Base-by-base conservation (phyloP, 352 stramenopile genomes). In the Globisporangium yorkense region DNA sequence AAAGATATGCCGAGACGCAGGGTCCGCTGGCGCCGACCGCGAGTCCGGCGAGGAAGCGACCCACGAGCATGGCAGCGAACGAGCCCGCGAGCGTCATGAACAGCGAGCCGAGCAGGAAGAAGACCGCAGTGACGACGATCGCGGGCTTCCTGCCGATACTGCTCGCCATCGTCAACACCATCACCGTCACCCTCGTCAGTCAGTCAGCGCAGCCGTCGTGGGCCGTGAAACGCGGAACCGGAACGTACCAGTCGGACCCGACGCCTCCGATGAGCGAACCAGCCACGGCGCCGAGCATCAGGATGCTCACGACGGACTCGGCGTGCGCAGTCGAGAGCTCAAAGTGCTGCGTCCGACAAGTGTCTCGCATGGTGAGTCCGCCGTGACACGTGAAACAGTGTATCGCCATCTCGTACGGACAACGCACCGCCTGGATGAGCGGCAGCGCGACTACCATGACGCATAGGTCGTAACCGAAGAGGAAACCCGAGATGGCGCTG, bases 381-480 rank as follows among this genome's bases (percentile, higher is more conserved):
- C 29, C 2, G 16, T 20, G 24, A 27, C 24, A 27, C 15, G 20
- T 10, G 9, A 21, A 18, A 21, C n/a, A 9, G 2, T n/a, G 15
- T 45, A 7, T 45, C 13, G 16, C 12, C 20, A 48, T 6, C 45
- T n/a, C 21, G 37, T 13, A 39, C 9, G 37, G 1, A 16, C 8
- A 20, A 49, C 29, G 48, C 31, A 83, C 74, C 62, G 71, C 41
- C 47, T 88, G 70, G 60, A 89, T 88, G 8, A 87, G 71, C 37
- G 80, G 77, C 52, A 89, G 59, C 12, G 77, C 80, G 27, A 89
- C 62, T 15, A 89, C 74, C 80, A 89, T 89, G 57, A 89, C 80
- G 44, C 80, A 89, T 24, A 89, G 61, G 51, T 89, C 80, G 61
- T 89, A 89, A 47, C 80, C 80, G 27, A 89, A 89, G 12, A 89